Conservation (phyloP, 768 basidiomycete species). For the Chalciporus sphaerocephalus region DNA sequence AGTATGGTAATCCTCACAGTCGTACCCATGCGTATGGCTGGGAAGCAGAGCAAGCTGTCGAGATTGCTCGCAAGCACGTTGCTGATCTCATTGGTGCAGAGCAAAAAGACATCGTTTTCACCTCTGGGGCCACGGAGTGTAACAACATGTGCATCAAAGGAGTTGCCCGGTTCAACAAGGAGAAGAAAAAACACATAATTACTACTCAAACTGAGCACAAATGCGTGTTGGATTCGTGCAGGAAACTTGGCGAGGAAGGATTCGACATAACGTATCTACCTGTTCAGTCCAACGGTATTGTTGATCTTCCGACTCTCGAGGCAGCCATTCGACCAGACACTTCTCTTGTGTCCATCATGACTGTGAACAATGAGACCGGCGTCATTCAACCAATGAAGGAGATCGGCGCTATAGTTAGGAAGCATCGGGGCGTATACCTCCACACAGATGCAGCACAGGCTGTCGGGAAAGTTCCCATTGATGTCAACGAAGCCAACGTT, state of each 20-base stretch:
- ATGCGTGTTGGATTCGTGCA: constrained; percentile 96
- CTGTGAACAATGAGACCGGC: constrained; percentile 98
- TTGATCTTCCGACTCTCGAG: constrained; percentile 76
- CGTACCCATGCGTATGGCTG: constrained; percentile 98
- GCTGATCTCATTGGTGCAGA: constrained; percentile 93
- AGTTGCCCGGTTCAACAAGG: constrained; percentile 90
- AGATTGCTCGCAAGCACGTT: constrained; percentile 87
- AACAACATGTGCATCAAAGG: constrained; percentile 99
- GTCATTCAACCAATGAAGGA: constrained; percentile 97
- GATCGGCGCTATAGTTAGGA: constrained; percentile 81
- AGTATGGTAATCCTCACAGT: constrained; percentile 97
- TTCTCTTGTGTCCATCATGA: constrained; percentile 94
- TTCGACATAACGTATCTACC: constrained; percentile 99
- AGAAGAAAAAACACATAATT: constrained; percentile 90
- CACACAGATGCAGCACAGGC: constrained; percentile 99
- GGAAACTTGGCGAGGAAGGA: constrained; percentile 92
- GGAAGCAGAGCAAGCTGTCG: constrained; percentile 96
- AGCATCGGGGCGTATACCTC: constrained; percentile 88
- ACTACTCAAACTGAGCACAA: constrained; percentile 98
- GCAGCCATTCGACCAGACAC: constrained; percentile 89
- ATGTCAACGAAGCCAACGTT: constrained; percentile 93
- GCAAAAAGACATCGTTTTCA: constrained; percentile 93
- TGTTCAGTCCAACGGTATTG: constrained; percentile 78
- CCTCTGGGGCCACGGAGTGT: constrained; percentile 95
- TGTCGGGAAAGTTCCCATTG: constrained; percentile 82